phyloP scores from a whole-genome alignment of 2,329 filamentous ascomycete species.

The Fusarium robinianum region DNA sequence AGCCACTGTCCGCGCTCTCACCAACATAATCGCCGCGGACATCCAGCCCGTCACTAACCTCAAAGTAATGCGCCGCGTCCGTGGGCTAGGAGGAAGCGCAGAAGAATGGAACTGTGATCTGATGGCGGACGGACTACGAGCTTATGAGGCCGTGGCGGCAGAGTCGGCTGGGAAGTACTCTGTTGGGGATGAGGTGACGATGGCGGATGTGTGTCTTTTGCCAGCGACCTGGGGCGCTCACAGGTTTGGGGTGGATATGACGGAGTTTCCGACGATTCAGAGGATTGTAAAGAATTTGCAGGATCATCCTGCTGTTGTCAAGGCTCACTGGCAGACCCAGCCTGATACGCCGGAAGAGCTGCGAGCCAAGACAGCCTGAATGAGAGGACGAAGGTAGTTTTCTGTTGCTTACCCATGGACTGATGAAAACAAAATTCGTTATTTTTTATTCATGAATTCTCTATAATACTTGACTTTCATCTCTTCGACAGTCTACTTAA shows the following conservation, averaged over 20 bases:
- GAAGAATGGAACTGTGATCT: conserved; percentile 57
- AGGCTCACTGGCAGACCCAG: conserved; percentile 59
- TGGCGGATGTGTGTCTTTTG: conserved; percentile 63
- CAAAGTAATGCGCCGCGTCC: conserved; percentile 55
- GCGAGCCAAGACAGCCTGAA: conserved; percentile 9
- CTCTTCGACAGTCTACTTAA: conserved; percentile 21
- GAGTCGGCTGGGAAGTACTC: conserved; percentile 54
- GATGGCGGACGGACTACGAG: conserved; percentile 57
- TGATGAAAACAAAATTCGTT: too few relatives aligned
- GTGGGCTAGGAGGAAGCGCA: conserved; percentile 47
- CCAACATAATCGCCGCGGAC: conserved; percentile 59
- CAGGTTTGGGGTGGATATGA: conserved; percentile 58
- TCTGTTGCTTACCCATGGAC: too few relatives aligned
- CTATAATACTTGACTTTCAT: neutral
- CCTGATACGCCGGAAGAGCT: conserved; percentile 50
- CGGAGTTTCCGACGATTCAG: conserved; percentile 51
- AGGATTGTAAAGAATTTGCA: conserved; percentile 52
- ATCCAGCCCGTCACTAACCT: conserved; percentile 65
- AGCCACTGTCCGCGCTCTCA: conserved; percentile 57
- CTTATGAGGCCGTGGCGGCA: conserved; percentile 55
- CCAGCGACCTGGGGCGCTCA: conserved; percentile 63
- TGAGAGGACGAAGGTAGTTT: neutral
- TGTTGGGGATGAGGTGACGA: conserved; percentile 57
- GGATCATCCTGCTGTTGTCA: conserved; percentile 54
- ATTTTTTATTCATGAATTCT: neutral